These are phyloP conservation scores for Lojkania enalia DNA, from an alignment of 2,329 filamentous ascomycete species.

Conservation along the genomic window DNA sequence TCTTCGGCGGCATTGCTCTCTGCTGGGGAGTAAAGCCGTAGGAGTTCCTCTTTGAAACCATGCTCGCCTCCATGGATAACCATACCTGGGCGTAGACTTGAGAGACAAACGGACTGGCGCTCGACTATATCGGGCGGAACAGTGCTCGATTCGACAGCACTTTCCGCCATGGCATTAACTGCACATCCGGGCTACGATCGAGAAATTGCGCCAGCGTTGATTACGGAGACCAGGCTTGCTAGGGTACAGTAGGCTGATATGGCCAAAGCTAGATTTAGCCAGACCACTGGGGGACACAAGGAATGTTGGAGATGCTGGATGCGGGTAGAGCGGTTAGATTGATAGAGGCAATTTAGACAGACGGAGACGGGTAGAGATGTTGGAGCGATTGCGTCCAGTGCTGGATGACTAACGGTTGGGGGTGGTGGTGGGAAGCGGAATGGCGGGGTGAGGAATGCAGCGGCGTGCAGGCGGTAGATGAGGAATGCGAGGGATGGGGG, in stretches of 20 bases:
- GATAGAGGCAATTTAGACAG: conserved; percentile 19
- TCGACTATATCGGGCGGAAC: conserved; percentile 46
- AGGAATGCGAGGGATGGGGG: conserved; percentile 31
- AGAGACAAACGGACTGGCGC: conserved; percentile 49
- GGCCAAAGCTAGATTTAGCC: conserved; percentile 7
- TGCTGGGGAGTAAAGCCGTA: conserved; percentile 41
- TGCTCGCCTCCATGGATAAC: conserved; percentile 50
- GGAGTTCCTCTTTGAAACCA: conserved; percentile 47
- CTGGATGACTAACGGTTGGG: conserved; percentile 21
- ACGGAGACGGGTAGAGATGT: conserved; percentile 18
- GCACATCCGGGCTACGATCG: conserved; percentile 26
- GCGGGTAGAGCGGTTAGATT: conserved; percentile 11
- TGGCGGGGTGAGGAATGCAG: conserved; percentile 28
- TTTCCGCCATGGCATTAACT: neutral
- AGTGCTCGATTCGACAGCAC: conserved; percentile 24
- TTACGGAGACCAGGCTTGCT: conserved; percentile 6
- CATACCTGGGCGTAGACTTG: conserved; percentile 45
- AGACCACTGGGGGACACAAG: neutral
- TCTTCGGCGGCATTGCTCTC: conserved; percentile 66
- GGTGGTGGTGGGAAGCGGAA: conserved; percentile 11
- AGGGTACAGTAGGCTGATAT: conserved; percentile 15
- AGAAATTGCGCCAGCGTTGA: conserved; percentile 19
- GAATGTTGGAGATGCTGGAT: conserved; percentile 7
- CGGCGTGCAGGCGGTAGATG: conserved; percentile 23
- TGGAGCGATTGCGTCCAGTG: conserved; percentile 25